Conservation (phyloP, 495 filamentous ascomycete genomes). For the Talaromyces nanjingensis region DNA sequence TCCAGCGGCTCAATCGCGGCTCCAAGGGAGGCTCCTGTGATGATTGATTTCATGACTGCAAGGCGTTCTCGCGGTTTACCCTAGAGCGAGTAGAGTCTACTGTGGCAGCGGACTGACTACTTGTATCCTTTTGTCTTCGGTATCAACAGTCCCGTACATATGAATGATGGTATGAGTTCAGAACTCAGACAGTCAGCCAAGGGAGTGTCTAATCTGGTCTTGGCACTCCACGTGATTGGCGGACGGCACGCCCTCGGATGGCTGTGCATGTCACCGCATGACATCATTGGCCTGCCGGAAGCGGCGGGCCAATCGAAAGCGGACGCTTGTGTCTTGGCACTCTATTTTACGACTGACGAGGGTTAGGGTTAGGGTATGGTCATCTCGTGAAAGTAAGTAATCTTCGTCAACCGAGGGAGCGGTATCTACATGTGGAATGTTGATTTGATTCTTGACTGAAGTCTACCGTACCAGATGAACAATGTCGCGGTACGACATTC, state of each 20-base stretch:
- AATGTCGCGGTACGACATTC: too few species aligned
- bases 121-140: neutral
- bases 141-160: too few species aligned
- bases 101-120: neutral
- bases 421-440: too few species aligned
- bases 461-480: too few species aligned
- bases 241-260: neutral
- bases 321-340: neutral
- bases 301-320: neutral
- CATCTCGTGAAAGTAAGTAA: too few species aligned
- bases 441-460: too few species aligned
- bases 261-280: slow-evolving; percentile 2
- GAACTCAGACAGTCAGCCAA: too few species aligned
- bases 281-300: slow-evolving; percentile 6
- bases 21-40: neutral
- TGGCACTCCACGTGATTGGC: neutral
- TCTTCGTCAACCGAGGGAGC: too few species aligned
- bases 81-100: too few species aligned
- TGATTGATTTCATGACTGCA: neutral
- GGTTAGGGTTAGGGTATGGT: too few species aligned
- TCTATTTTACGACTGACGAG: neutral
- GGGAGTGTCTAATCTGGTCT: neutral
- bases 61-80: neutral
- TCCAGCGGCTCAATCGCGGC: neutral
- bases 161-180: too few species aligned